These are phyloP conservation scores for Physcomitrium patens DNA, from an alignment of 225 moss, liverwort and hornwort genomes.

Conservation along the genomic window DNA sequence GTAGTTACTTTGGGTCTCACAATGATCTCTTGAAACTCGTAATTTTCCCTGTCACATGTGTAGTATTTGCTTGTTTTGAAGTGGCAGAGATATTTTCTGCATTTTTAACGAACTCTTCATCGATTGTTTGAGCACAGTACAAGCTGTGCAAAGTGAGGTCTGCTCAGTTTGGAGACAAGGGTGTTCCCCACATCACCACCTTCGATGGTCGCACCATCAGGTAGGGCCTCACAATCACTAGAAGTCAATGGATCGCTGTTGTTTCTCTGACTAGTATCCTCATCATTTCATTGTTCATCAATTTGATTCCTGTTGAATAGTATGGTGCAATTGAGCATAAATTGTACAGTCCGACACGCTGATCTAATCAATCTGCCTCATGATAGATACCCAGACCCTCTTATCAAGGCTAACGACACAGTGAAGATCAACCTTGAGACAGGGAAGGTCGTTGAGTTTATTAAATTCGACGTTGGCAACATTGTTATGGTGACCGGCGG, in stretches of 20 bases:
- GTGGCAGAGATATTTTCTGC: neutral
- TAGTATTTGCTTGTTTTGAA: neutral
- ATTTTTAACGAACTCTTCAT: neutral
- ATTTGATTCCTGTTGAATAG: neutral
- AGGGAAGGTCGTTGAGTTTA: slow-evolving; percentile 65
- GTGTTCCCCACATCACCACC: slow-evolving; percentile 63
- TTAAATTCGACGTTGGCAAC: slow-evolving; percentile 73
- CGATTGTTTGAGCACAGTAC: slow-evolving; percentile 37
- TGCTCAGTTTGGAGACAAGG: slow-evolving; percentile 64
- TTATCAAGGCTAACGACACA: slow-evolving; percentile 68
- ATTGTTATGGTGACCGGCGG: slow-evolving; percentile 71
- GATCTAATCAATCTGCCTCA: slow-evolving; percentile 42
- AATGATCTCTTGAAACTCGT: too few relatives aligned
- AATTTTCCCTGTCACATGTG: too few relatives aligned
- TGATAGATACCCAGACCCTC: slow-evolving; percentile 66
- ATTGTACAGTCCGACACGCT: slow-evolving; percentile 27
- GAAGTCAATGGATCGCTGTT: neutral
- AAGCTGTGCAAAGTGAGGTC: slow-evolving; percentile 70
- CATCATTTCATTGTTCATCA: too few relatives aligned
- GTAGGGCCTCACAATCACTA: neutral
- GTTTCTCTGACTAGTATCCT: too few relatives aligned
- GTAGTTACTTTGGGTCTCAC: too few relatives aligned
- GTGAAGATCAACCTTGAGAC: slow-evolving; percentile 66
- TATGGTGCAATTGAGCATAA: neutral
- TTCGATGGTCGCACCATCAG: slow-evolving; percentile 64